Percentiles rank a stretch among this genome's conserved stretches.
Conservation (phyloP, 2,329 filamentous ascomycete genomes). For the Graphilbum ipis-grandicollis region DNA sequence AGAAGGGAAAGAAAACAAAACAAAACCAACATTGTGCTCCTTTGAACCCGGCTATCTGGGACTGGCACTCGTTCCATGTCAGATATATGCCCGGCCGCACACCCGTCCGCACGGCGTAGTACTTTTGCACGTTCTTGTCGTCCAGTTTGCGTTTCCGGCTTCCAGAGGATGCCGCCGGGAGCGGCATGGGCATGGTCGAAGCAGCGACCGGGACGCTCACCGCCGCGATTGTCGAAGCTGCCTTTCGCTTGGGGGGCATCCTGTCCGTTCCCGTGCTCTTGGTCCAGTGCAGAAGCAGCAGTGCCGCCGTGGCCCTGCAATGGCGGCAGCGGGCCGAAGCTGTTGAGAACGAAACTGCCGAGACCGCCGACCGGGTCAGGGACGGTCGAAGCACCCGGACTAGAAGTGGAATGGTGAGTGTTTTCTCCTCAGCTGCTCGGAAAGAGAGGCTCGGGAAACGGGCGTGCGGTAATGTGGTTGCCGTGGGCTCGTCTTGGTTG, state of each 20-base stretch:
- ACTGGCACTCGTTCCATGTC: conserved; percentile 42
- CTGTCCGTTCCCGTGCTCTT: not conserved
- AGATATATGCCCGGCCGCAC: conserved; percentile 42
- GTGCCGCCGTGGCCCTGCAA: too few relatives aligned
- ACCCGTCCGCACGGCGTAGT: conserved; percentile 44
- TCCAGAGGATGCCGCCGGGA: not conserved
- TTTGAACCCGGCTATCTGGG: conserved; percentile 40
- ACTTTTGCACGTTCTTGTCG: conserved; percentile 29
- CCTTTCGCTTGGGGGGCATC: conserved; percentile 1
- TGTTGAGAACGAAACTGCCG: too few relatives aligned
- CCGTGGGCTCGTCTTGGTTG: too few relatives aligned
- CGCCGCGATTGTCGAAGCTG: not conserved
- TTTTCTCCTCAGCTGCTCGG: too few relatives aligned
- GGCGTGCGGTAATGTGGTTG: too few relatives aligned
- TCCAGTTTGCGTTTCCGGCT: conserved; percentile 32
- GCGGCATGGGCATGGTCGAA: not conserved
- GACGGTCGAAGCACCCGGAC: too few relatives aligned
- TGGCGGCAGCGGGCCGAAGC: too few relatives aligned
- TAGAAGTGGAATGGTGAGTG: too few relatives aligned
- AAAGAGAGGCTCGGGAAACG: too few relatives aligned
- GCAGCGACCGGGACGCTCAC: not conserved
- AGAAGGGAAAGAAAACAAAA: conserved; percentile 13
- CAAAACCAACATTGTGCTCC: conserved; percentile 48
- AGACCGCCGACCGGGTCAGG: too few relatives aligned
- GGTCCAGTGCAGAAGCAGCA: too few relatives aligned